Conservation (phyloP, 805 yeast genomes). For the Groenewaldozyma salmanticensis region DNA sequence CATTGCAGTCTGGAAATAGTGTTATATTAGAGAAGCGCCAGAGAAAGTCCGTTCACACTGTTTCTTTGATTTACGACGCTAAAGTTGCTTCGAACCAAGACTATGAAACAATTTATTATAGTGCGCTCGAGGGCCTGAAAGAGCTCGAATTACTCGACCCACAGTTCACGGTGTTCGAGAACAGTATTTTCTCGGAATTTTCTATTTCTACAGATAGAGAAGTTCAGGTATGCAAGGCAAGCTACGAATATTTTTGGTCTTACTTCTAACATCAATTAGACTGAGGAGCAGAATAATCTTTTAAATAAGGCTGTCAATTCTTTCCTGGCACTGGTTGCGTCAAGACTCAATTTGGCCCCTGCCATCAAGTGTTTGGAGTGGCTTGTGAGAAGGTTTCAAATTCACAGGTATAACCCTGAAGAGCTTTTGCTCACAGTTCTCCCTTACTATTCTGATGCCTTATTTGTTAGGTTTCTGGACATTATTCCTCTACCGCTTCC, state of each 20-base stretch:
- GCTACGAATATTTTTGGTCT: background rate
- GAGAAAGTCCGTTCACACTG: slow-evolving; percentile 78
- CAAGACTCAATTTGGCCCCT: slow-evolving; percentile 66
- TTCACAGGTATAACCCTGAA: slow-evolving; percentile 75
- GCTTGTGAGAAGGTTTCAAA: slow-evolving; percentile 82
- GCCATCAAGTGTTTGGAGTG: slow-evolving; percentile 83
- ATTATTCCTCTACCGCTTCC: slow-evolving; percentile 63
- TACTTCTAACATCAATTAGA: slow-evolving; percentile 15
- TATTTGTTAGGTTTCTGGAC: slow-evolving; percentile 67
- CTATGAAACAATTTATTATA: slow-evolving; percentile 66
- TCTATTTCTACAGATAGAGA: slow-evolving; percentile 72
- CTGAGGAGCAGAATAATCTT: slow-evolving; percentile 65
- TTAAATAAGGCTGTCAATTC: slow-evolving; percentile 66
- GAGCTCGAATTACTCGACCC: slow-evolving; percentile 64
- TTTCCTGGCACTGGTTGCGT: slow-evolving; percentile 64
- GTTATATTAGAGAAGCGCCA: slow-evolving; percentile 77
- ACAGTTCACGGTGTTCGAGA: slow-evolving; percentile 61
- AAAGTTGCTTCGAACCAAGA: slow-evolving; percentile 92
- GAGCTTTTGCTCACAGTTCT: slow-evolving; percentile 56
- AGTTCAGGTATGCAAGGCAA: slow-evolving; percentile 41
- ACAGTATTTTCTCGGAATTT: slow-evolving; percentile 73
- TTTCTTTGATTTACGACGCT: slow-evolving; percentile 79
- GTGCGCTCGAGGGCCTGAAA: slow-evolving; percentile 64
- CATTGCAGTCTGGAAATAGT: slow-evolving; percentile 43
- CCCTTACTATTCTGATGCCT: slow-evolving; percentile 69